A percentile compares a stretch with the other conserved stretches of the same genome.
These are phyloP conservation scores for Aegilops umbellulata DNA, from an alignment of 176 grass and related monocot genomes.

Conservation along the genomic window DNA sequence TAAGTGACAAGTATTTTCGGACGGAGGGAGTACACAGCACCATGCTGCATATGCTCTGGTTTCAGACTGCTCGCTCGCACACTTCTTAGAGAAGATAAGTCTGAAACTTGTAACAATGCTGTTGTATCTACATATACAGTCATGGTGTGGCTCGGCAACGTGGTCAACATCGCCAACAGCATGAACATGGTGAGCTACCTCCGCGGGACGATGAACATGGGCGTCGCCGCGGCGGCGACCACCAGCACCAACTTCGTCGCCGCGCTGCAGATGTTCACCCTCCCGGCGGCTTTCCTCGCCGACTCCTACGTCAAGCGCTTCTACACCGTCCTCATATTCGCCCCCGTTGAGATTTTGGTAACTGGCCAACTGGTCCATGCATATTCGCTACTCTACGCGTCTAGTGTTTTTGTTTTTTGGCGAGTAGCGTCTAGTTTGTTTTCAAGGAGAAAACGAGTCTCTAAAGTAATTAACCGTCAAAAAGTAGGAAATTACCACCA, in stretches of 20 bases:
- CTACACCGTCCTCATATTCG: slow-evolving; percentile 45
- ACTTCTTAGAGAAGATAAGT: too few species aligned
- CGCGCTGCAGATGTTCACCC: slow-evolving; percentile 43
- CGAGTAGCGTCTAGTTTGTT: too few species aligned
- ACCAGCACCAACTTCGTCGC: slow-evolving; percentile 47
- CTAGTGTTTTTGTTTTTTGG: too few species aligned
- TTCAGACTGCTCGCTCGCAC: too few species aligned
- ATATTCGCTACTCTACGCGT: background rate
- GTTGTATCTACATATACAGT: background rate
- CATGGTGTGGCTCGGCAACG: slow-evolving; percentile 35
- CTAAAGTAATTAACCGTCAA: too few species aligned
- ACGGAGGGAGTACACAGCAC: too few species aligned
- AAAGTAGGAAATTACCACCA: too few species aligned
- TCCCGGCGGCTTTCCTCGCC: slow-evolving; percentile 50
- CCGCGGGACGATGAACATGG: slow-evolving; percentile 41
- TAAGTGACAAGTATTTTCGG: too few species aligned
- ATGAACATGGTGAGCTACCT: slow-evolving; percentile 66
- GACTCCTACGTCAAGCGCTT: slow-evolving; percentile 64
- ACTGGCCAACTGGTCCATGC: too few species aligned
- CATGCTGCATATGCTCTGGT: too few species aligned
- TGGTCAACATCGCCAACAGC: slow-evolving; percentile 38
- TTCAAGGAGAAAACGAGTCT: too few species aligned
- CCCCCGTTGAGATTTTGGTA: slow-evolving; percentile 49
- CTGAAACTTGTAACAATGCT: background rate
- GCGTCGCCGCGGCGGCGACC: slow-evolving; percentile 37